A percentile compares a stretch with the other conserved stretches of the same genome.
Conservation (phyloP, 1,139 yeast genomes). For the Debaryomycetaceae sp. region DNA sequence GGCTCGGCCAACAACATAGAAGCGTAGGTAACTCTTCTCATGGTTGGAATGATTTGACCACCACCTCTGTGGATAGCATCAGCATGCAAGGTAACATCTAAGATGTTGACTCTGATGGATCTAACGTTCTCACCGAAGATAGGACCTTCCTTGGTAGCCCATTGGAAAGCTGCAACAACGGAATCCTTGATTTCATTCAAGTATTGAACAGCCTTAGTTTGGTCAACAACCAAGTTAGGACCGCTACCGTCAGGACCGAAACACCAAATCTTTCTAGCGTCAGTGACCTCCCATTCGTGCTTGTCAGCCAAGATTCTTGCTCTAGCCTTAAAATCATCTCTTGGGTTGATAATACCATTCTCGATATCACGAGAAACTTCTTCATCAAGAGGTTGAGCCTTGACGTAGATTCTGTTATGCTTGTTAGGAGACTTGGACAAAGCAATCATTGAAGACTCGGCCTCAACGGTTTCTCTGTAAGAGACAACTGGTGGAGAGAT, state of each 20-base stretch:
- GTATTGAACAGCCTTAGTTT: slow-evolving; percentile 99
- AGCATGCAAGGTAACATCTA: slow-evolving; percentile 99
- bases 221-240: slow-evolving; percentile 98
- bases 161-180: slow-evolving; percentile 99
- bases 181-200: slow-evolving; percentile 98
- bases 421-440: slow-evolving; percentile 99
- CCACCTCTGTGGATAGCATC: slow-evolving; percentile 99
- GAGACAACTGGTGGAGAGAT: slow-evolving; percentile 97
- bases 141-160: slow-evolving; percentile 99
- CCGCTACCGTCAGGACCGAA: slow-evolving; percentile 99
- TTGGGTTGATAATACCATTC: slow-evolving; percentile 85
- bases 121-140: slow-evolving; percentile 94
- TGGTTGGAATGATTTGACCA: slow-evolving; percentile 99
- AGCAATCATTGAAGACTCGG: slow-evolving; percentile 92
- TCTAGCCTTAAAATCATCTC: slow-evolving; percentile 98
- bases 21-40: slow-evolving; percentile 99
- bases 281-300: slow-evolving; percentile 99
- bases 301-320: slow-evolving; percentile 99
- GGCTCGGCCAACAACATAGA: slow-evolving; percentile 98
- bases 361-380: slow-evolving; percentile 93
- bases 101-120: slow-evolving; percentile 94
- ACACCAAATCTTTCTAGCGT: slow-evolving; percentile 99
- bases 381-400: slow-evolving; percentile 95
- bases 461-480: slow-evolving; percentile 97
- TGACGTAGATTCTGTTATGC: slow-evolving; percentile 99